These are phyloP conservation scores for Termitomyces sp. DNA, from an alignment of 768 basidiomycete genomes.

Conservation along the genomic window DNA sequence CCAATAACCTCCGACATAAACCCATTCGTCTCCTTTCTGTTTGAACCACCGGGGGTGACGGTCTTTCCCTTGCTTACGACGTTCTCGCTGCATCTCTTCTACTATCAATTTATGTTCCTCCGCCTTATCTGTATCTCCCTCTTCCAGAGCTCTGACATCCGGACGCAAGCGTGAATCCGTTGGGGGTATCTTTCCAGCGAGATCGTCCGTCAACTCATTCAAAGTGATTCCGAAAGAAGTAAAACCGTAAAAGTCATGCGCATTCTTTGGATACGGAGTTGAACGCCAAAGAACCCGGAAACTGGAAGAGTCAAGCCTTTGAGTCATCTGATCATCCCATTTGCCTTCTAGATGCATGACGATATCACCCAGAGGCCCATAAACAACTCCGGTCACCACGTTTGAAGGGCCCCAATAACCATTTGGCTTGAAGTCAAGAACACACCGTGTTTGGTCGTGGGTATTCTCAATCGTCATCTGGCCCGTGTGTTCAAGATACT, in stretches of 20 bases:
- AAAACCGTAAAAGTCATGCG: constrained; percentile 75
- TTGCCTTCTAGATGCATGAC: constrained; percentile 74
- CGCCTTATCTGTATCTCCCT: constrained; percentile 64
- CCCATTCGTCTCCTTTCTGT: constrained; percentile 65
- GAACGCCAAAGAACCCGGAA: constrained; percentile 77
- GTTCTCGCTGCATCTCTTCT: constrained; percentile 72
- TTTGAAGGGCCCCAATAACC: constrained; percentile 83
- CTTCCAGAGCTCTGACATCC: constrained; percentile 79
- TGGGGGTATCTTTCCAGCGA: constrained; percentile 58
- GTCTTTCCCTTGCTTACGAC: constrained; percentile 58
- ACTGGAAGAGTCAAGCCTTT: constrained; percentile 59
- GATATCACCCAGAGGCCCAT: constrained; percentile 46
- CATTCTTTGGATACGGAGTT: constrained; percentile 64
- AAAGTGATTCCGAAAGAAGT: constrained; percentile 74
- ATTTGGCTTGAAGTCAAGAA: constrained; percentile 81
- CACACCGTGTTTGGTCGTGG: constrained; percentile 48
- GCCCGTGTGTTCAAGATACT: constrained; percentile 84
- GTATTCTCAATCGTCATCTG: constrained; percentile 71
- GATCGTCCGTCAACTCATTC: constrained; percentile 71
- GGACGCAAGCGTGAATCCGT: constrained; percentile 82
- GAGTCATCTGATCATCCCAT: constrained; percentile 83
- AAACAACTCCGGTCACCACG: constrained; percentile 57
- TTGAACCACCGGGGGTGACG: constrained; percentile 71
- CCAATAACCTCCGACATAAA: constrained; percentile 80
- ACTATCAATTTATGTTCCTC: constrained; percentile 68